phyloP scores from a whole-genome alignment of 2,329 filamentous ascomycete genomes.

The Aspergillus versicolor region DNA sequence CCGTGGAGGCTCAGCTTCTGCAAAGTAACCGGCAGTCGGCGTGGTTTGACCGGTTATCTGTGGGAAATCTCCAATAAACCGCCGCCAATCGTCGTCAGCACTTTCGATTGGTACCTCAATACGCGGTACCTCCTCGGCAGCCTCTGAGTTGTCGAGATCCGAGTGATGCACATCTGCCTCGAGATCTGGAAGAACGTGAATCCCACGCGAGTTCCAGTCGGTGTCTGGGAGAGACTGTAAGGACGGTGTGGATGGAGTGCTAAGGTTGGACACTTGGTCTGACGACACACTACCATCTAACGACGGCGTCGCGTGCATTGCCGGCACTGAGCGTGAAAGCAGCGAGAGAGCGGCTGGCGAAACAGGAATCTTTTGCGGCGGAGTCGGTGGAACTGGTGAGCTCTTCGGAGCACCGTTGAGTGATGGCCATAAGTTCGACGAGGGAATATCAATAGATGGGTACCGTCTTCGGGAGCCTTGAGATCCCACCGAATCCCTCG shows the following conservation, averaged over 20 bases:
- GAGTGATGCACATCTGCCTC: conserved; percentile 30
- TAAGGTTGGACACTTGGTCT: conserved; percentile 80
- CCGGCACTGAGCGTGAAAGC: conserved; percentile 69
- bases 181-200: conserved; percentile 36
- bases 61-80: conserved; percentile 42
- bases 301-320: conserved; percentile 78
- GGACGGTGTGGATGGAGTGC: conserved; percentile 81
- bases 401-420: conserved; percentile 54
- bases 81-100: conserved; percentile 60
- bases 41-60: conserved; percentile 31
- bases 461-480: conserved; percentile 50
- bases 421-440: conserved; percentile 56
- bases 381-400: conserved; percentile 48
- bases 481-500: conserved; percentile 37
- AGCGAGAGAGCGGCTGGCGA: conserved; percentile 73
- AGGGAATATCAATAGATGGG: conserved; percentile 60
- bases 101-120: conserved; percentile 41
- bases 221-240: conserved; percentile 58
- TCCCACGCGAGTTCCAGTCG: conserved; percentile 56
- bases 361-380: conserved; percentile 63
- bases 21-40: conserved; percentile 15
- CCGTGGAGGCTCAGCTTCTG: conserved; percentile 20
- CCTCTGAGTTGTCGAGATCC: conserved; percentile 24
- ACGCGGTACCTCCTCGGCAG: conserved; percentile 27
- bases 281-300: conserved; percentile 85